These are phyloP conservation scores for Malassezia pachydermatis DNA, from an alignment of 1,284 basidiomycete genomes.

Conservation along the genomic window DNA sequence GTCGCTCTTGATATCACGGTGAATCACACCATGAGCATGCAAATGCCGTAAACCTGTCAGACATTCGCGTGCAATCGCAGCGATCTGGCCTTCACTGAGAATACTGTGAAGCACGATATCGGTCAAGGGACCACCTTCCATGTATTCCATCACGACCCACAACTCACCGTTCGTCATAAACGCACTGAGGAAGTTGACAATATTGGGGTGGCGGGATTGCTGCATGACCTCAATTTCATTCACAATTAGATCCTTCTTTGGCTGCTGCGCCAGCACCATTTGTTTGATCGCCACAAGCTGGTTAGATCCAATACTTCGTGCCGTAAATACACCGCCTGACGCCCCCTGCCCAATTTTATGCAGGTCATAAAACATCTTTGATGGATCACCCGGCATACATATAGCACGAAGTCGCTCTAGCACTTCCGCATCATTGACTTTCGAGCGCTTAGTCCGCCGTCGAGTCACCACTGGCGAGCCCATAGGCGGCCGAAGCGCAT, in stretches of 20 bases:
- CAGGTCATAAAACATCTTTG: conserved; percentile 77
- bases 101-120: conserved; percentile 94
- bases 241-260: conserved; percentile 98
- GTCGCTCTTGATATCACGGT: conserved; percentile 96
- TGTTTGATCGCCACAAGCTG: conserved; percentile 96
- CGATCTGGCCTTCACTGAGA: conserved; percentile 87
- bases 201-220: conserved; percentile 86
- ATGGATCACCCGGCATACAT: conserved; percentile 95
- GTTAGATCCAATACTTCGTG: conserved; percentile 89
- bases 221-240: conserved; percentile 99
- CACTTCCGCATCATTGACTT: conserved; percentile 73
- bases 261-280: conserved; percentile 99
- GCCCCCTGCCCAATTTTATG: conserved; percentile 97
- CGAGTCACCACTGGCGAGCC: conserved; percentile 51
- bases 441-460: conserved; percentile 59
- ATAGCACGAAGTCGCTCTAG: conserved; percentile 82
- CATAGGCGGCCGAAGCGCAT: neutral
- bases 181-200: conserved; percentile 98
- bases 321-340: conserved; percentile 94
- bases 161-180: conserved; percentile 94
- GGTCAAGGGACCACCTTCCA: conserved; percentile 82
- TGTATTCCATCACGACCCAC: conserved; percentile 99
- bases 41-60: conserved; percentile 82
- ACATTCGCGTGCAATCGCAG: conserved; percentile 80
- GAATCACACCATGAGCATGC: conserved; percentile 87